These are phyloP conservation scores for Periconia sp. DNA, from an alignment of 2,329 filamentous ascomycete species.

Conservation along the genomic window DNA sequence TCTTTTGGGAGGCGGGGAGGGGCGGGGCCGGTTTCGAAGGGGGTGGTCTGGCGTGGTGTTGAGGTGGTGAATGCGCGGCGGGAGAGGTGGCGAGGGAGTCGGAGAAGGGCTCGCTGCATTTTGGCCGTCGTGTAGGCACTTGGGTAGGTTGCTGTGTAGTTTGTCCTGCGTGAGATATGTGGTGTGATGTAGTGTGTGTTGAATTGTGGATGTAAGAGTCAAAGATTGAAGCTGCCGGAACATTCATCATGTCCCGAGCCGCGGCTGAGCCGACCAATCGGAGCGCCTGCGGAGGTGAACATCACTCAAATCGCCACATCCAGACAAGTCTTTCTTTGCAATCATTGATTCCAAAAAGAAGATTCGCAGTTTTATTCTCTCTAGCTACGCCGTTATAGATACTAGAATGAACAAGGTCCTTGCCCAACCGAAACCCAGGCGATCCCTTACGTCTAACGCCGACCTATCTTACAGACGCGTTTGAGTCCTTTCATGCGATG, in stretches of 20 bases:
- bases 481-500: constrained; percentile 39
- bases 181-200: not conserved
- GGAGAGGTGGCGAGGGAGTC: constrained; percentile 35
- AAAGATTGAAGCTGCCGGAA: constrained; percentile 7
- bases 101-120: constrained; percentile 24
- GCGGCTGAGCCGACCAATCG: constrained; percentile 24
- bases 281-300: constrained; percentile 18
- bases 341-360: not conserved
- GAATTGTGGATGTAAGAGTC: constrained; percentile 5
- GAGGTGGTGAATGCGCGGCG: constrained; percentile 16
- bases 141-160: not conserved
- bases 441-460: not conserved
- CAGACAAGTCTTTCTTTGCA: not conserved
- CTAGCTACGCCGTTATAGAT: not conserved
- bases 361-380: not conserved
- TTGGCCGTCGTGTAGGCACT: constrained; percentile 12
- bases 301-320: not conserved
- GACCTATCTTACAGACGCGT: too few species aligned
- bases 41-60: constrained; percentile 14
- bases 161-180: not conserved
- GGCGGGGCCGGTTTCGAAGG: constrained; percentile 61
- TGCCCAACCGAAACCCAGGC: not conserved
- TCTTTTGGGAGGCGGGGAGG: constrained; percentile 87
- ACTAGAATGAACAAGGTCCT: not conserved
- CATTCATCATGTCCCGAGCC: constrained; percentile 12